Percentiles rank a stretch among this genome's conserved stretches.
phyloP scores from a whole-genome alignment of 306 rosid species.

The Pachyrhizus erosus region DNA sequence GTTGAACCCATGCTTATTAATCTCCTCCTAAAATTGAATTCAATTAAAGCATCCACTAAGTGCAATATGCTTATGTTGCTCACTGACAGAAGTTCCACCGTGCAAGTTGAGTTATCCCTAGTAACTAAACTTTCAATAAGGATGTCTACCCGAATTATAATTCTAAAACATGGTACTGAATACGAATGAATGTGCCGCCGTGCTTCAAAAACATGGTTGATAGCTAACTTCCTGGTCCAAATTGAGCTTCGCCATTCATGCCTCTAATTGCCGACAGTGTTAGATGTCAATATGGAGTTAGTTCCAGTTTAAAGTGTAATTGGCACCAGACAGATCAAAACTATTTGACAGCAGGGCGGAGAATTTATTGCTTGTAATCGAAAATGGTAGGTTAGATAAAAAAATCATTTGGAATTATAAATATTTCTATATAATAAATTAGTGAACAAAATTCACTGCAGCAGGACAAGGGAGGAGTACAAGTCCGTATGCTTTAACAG shows the following conservation, averaged over 20 bases:
- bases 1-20: no score
- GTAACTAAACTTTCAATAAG: background rate
- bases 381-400: background rate
- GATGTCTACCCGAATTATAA: background rate
- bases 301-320: background rate
- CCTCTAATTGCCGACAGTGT: background rate
- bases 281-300: background rate
- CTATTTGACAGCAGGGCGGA: background rate
- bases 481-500: background rate
- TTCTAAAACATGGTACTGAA: background rate
- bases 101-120: no score
- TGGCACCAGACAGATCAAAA: background rate
- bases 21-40: no score
- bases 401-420: background rate
- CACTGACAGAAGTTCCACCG: no score
- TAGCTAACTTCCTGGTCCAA: background rate
- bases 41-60: no score
- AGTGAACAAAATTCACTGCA: constrained; percentile 18
- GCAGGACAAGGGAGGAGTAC: background rate
- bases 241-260: background rate
- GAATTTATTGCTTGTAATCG: background rate
- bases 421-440: background rate
- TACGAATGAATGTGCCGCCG: background rate
- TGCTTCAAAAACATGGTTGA: background rate
- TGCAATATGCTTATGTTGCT: no score